Base-by-base conservation (phyloP, 139 green algal genomes). In the Edaphochlamys debaryana region DNA sequence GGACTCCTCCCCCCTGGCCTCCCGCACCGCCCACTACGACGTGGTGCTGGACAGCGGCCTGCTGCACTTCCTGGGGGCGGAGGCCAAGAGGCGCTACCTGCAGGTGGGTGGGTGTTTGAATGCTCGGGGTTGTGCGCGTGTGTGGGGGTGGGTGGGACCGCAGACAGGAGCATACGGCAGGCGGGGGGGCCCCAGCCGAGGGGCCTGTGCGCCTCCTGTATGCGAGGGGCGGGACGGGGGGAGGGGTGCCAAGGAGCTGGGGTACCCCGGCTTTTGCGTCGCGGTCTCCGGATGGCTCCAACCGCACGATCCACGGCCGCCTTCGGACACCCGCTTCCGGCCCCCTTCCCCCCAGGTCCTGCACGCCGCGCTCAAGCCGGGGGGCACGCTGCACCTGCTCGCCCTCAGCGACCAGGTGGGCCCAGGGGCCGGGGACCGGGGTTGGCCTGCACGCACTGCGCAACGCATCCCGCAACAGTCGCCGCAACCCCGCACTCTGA, bases 361-460 rank as follows among this genome's bases (percentile, higher is more conserved):
- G 30, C 30, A 41, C 8, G 20, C 9, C 27, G 34, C 52, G 42
- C 69, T 76, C 11, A 62, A 42, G 69, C 69, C 42, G 69, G 42
- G 67, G 20, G 67, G 67, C 25, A 38, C 30, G 41, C 30, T 76
- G 41, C 42, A 41, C 30, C 29, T 76, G 42, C 69, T 76, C 42
- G 42, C 42, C 42, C 69, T 76, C 37, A 56, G 22, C 15, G 69
- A 63, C 69, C 41, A 63, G 69, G 69, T 62, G 69, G 69, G 64
- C 34, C 34, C 7, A 34, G 63, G 1, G 63, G 32, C 32, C 17
- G 32, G 9, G 41, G 41, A 4, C 41, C 41, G 41, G 27, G 22
- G 41, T 38, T 22, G 40, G 38, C 4, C 2, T n/a, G 54, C 54
- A 54, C 48, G 48, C 48, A 54, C 11, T 54, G 48, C 11, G 11